These are phyloP conservation scores for Mortierella claussenii DNA, from an alignment of 192 early-diverging fungal genomes.

Conservation along the genomic window DNA sequence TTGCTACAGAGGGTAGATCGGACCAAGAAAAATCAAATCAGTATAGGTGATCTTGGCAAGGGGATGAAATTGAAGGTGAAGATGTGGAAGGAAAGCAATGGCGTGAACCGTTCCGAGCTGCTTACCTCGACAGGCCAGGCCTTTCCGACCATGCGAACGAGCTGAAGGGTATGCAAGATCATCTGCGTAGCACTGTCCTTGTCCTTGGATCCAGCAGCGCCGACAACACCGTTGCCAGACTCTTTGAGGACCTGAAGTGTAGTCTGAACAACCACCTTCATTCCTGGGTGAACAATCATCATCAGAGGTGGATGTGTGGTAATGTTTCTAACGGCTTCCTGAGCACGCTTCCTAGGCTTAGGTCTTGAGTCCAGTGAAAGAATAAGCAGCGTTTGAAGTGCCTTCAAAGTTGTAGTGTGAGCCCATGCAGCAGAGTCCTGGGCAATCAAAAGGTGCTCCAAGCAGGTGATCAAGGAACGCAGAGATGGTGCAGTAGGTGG, in stretches of 20 bases:
- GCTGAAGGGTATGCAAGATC: conserved; percentile 52
- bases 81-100: neutral
- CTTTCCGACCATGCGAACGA: conserved; percentile 51
- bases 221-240: conserved; percentile 47
- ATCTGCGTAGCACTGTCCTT: conserved; percentile 48
- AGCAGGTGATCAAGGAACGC: conserved; percentile 80
- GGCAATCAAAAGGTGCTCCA: conserved; percentile 79
- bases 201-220: conserved; percentile 50
- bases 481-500: conserved; percentile 78
- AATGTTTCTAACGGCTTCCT: conserved; percentile 81
- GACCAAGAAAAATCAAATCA: neutral
- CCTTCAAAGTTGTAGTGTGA: conserved; percentile 72
- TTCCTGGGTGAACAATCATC: conserved; percentile 41
- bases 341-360: conserved; percentile 85
- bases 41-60: too few relatives aligned
- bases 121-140: conserved; percentile 50
- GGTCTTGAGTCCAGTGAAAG: conserved; percentile 86
- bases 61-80: neutral
- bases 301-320: conserved; percentile 73
- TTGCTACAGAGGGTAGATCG: conserved; percentile 42
- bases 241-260: conserved; percentile 50
- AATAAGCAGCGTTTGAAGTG: conserved; percentile 78
- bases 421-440: conserved; percentile 84
- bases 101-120: too few relatives aligned
- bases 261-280: conserved; percentile 47